Evolutionary conservation across 1,284 basidiomycete genomes (phyloP), one percentile per base, ranked within the genome.

Genomic region (Rhodotorula sp.): DNA sequence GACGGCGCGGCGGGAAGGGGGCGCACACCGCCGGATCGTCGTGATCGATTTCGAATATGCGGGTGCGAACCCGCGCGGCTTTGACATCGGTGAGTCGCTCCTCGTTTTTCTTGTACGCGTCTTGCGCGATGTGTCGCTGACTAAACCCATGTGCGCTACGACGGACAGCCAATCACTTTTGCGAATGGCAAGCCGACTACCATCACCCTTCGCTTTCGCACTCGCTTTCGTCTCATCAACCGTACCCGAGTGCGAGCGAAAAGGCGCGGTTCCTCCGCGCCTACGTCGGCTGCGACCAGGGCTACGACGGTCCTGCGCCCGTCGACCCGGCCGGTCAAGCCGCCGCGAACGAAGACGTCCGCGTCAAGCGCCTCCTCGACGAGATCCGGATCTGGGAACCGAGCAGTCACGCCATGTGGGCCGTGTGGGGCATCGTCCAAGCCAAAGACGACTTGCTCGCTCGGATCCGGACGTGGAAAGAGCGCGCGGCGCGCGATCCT

Each of bases 11-110:
- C 22, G 69, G 44, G 69, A 71, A 42, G 66, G 66, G 24, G 72
- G 67, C 10, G 73, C 77, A 10, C 77, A 78, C 57, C 67, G 69
- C 62, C 78, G 93, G 90, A 88, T 95, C 77, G 91, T 95, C 78
- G 91, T 96, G 49, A 91, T 96, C 73, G 93, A 96, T 81, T 96
- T 95, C 79, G 94, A 97, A 82, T 97, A 96, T 79, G 91, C 93
- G 14, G 85, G 88, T 0, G 89, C 90, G 4, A 96, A 95, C 80
- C 88, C 91, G 42, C 87, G 92, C 5, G 90, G 91, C 4, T 95
- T 88, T 81, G 94, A 97, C 80, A 93, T 97, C 77, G 78, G 76
- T 77, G 26, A 60, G 74, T 63, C 15, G 24, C 0, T 18, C 14
- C 26, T 55, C 29, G 18, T 2, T 3, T 24, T 30, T n/a, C n/a